Evolutionary conservation across 2,329 filamentous ascomycete genomes (phyloP).

Genomic region (Blastomyces emzantsi): DNA sequence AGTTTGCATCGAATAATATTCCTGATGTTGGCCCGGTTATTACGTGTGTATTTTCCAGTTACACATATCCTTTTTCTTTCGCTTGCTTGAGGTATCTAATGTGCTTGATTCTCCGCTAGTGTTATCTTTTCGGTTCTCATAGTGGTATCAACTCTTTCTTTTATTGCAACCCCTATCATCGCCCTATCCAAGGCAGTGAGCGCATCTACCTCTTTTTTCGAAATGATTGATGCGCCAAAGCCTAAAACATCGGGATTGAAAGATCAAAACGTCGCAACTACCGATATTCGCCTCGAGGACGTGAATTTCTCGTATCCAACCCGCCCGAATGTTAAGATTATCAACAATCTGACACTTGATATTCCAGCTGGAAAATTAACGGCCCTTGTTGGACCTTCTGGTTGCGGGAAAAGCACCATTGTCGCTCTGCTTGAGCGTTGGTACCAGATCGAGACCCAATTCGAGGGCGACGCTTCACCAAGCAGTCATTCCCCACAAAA

Average conservation of each 20-base stretch:
- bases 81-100: neutral
- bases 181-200: constrained; percentile 29
- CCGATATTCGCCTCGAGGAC: constrained; percentile 49
- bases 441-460: constrained; percentile 26
- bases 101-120: constrained; percentile 13
- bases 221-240: constrained; percentile 25
- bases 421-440: constrained; percentile 37
- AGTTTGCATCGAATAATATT: constrained; percentile 29
- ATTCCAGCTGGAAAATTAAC: constrained; percentile 33
- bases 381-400: constrained; percentile 39
- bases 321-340: constrained; percentile 29
- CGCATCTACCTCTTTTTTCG: constrained; percentile 26
- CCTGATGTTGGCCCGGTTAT: constrained; percentile 30
- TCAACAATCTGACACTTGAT: constrained; percentile 27
- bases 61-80: neutral
- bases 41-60: constrained; percentile 20
- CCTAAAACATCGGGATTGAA: constrained; percentile 32
- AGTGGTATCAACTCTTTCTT: constrained; percentile 14
- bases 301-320: constrained; percentile 65
- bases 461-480: constrained; percentile 4
- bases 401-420: constrained; percentile 40
- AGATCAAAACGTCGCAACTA: constrained; percentile 43
- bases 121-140: constrained; percentile 30
- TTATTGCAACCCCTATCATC: constrained; percentile 24
- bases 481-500: constrained; percentile 1